Evolutionary conservation across 2,329 filamentous ascomycete genomes (phyloP).

Genomic region (Epichloe baconii): DNA sequence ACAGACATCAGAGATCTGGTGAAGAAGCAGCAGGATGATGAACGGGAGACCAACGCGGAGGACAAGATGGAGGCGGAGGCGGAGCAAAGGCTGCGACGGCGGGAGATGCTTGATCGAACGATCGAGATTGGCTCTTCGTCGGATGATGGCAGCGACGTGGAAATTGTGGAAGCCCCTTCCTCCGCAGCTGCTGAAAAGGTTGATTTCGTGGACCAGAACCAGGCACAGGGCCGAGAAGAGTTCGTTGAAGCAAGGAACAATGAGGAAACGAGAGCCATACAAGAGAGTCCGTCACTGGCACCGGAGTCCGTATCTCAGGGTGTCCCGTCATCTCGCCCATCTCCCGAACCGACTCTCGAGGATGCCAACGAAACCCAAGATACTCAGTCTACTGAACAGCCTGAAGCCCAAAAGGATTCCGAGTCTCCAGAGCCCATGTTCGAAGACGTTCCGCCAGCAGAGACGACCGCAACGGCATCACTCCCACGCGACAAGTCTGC

Average conservation of each 20-base stretch:
- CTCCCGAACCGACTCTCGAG: background rate
- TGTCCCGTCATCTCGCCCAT: constrained; percentile 13
- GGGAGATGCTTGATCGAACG: constrained; percentile 32
- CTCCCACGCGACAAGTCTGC: background rate
- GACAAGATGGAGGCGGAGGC: constrained; percentile 44
- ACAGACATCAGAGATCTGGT: constrained; percentile 53
- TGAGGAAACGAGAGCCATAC: background rate
- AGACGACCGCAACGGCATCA: background rate
- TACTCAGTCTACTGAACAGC: background rate
- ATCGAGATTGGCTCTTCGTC: constrained; percentile 53
- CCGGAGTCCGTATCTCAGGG: constrained; percentile 24
- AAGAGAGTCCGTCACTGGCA: background rate
- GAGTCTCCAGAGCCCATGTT: constrained; percentile 24
- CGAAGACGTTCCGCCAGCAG: constrained; percentile 21
- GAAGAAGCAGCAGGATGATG: constrained; percentile 42
- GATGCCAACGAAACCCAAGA: background rate
- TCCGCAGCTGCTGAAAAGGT: constrained; percentile 10
- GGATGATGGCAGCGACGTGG: constrained; percentile 41
- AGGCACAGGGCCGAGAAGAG: constrained; percentile 5
- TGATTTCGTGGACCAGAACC: background rate
- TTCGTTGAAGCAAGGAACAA: background rate
- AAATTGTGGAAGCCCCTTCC: constrained; percentile 39
- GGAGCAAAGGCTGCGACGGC: constrained; percentile 34
- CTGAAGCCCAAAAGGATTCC: constrained; percentile 9
- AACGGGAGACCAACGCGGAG: constrained; percentile 50